Base-by-base conservation (phyloP, 2,329 filamentous ascomycete species). In the Pseudogymnoascus sp. region DNA sequence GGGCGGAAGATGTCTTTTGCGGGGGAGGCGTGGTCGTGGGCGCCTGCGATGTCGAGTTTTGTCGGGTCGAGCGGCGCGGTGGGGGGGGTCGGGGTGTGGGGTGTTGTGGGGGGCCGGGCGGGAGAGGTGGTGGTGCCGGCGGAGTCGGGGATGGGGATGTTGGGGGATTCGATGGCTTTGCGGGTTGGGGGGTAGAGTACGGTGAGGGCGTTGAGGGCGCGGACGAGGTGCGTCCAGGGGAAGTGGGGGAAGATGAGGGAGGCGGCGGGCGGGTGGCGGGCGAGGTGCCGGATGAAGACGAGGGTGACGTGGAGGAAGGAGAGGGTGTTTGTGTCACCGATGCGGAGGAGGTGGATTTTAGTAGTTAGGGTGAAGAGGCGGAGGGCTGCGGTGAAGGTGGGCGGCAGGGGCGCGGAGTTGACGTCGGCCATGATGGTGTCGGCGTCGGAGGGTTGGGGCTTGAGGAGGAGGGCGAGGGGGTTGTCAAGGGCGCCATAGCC, bases 301-400 rank as follows among this genome's bases (percentile, higher is more conserved):
- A 73, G 67, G 13, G 62, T 69, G 8, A 71, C 66, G 40, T 73
- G 70, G 5, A 72, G 65, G 29, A 71, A 72, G 6, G 70, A 66
- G 8, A 72, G 59, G 6, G 71, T 67, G 60, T 73, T 73, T 0
- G 67, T 66, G 63, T 73, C 70, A 1, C 69, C 67, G 13, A 70
- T 67, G 19, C 69, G 61, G 14, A 64, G 42, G 1, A 73, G 61
- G n/a, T 71, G 66, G 26, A 70, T 67, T 14, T 67, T 56, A 1
- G 69, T 19, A 5, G 68, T 68, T 10, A 61, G 35, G 37, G 70
- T 68, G 44, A 53, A 67, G 6, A 72, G 66, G 16, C 24, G 11
- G 31, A 60, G 21, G 10, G 56, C 33, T 8, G 24, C 37, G 10
- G 11, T 16, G 14, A 53, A 53, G 2, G 14, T 53, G 14, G 26